Evolutionary conservation across 306 rosid species (phyloP).

Genomic region (Corylus americana): DNA sequence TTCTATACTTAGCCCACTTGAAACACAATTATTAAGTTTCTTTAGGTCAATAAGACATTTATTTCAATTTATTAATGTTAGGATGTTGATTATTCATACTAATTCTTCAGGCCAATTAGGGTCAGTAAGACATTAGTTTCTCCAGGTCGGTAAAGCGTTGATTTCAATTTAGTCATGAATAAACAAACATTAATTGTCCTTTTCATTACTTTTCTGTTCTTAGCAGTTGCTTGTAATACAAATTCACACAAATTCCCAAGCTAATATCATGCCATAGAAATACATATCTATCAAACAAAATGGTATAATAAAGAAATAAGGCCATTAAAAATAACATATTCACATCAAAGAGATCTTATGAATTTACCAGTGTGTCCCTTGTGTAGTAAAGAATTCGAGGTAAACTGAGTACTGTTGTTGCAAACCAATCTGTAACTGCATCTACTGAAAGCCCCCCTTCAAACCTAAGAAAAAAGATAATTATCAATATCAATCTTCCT

Average conservation of each 20-base stretch:
- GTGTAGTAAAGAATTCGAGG: slow-evolving; percentile 85
- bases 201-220: neutral
- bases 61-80: too few species aligned
- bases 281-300: neutral
- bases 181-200: neutral
- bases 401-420: slow-evolving; percentile 63
- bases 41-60: too few species aligned
- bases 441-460: slow-evolving; percentile 66
- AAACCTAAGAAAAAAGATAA: slow-evolving; percentile 49
- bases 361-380: slow-evolving; percentile 76
- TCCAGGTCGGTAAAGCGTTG: too few species aligned
- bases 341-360: neutral
- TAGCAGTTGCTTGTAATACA: neutral
- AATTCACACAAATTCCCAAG: neutral
- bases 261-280: neutral
- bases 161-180: too few species aligned
- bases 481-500: neutral
- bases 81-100: too few species aligned
- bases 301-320: neutral
- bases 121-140: too few species aligned
- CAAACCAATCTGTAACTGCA: slow-evolving; percentile 85
- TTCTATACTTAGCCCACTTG: too few species aligned
- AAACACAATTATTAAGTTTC: too few species aligned
- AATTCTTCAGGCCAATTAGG: too few species aligned
- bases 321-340: slow-evolving; percentile 11